Base-by-base conservation (phyloP, 768 basidiomycete genomes). In the Hemileccinum impolitum region DNA sequence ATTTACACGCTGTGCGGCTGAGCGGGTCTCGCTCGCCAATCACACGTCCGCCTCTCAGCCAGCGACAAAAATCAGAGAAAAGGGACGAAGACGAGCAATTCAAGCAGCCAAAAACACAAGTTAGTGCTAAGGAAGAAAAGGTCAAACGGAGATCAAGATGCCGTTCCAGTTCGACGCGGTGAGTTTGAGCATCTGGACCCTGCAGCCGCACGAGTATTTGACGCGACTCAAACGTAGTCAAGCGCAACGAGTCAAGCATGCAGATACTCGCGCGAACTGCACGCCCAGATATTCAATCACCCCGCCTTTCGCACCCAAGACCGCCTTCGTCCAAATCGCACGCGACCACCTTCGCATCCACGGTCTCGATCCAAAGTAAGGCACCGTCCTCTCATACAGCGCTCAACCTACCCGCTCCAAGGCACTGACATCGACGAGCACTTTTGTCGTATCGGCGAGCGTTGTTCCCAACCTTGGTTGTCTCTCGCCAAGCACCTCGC, bases 201-300 rank as follows among this genome's bases (percentile, higher is more conserved):
- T 48, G 6, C 25, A 17, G 6, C 26, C 36, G 36, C n/a, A 30
- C 19, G 5, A 15, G 28, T 8, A 7, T 35, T 15, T 31, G 28
- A 48, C 35, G 4, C 21, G 31, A 28, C n/a, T 4, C 6, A 3
- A 34, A 23, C 28, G 14, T 49, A 84, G 84, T 76, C 52, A 81
- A 84, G 63, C 79, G 91, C 46, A 97, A 96, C 62, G 81, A 87
- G 52, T 75, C 92, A 37, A 94, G 94, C n/a, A 94, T 97, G 7
- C 94, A 98, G 63, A 81, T 96, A 47, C 45, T 89, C 93, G 14
- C 79, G 81, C 9, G 72, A 73, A n/a, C 70, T 96, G 8, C 93
- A 94, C 65, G 64, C 72, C 5, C 94, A 96, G 61, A 78, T 95
- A 50, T 96, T 97, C 68, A 79, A 75, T 48, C 79, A 85, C 59